Evolutionary conservation across 139 green algal genomes (phyloP).

Genomic region (Chlamydomonas sp.): DNA sequence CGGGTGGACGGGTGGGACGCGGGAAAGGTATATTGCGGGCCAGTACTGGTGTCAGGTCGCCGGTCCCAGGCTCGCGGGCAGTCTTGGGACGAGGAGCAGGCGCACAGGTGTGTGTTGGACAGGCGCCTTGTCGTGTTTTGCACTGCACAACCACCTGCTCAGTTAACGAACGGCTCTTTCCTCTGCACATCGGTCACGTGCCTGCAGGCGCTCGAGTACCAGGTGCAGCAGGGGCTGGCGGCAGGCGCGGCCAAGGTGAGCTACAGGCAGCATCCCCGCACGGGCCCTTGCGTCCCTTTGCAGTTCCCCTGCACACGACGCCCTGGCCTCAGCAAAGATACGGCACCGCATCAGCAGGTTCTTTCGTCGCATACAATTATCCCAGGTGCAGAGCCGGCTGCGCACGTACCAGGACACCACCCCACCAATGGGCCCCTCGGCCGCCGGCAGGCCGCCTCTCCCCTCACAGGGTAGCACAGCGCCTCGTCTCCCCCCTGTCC

Average conservation of each 20-base stretch:
- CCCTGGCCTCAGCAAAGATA: too few relatives aligned
- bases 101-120: too few relatives aligned
- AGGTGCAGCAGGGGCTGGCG: constrained; percentile 84
- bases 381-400: too few relatives aligned
- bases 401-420: too few relatives aligned
- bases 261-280: not conserved
- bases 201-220: constrained; percentile 86
- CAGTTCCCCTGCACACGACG: not conserved
- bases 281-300: not conserved
- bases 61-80: too few relatives aligned
- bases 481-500: not conserved
- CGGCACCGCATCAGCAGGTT: too few relatives aligned
- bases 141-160: not conserved
- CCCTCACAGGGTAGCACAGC: not conserved
- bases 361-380: too few relatives aligned
- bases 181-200: not conserved
- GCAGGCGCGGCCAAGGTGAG: constrained; percentile 60
- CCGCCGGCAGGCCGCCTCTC: not conserved
- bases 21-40: not conserved
- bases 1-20: not conserved
- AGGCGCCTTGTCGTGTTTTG: too few relatives aligned
- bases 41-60: too few relatives aligned
- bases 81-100: too few relatives aligned
- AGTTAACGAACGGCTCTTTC: not conserved
- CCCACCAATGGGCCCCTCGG: too few relatives aligned